Evolutionary conservation across 805 yeast species (phyloP).

Genomic region (Candida manassasensis): DNA sequence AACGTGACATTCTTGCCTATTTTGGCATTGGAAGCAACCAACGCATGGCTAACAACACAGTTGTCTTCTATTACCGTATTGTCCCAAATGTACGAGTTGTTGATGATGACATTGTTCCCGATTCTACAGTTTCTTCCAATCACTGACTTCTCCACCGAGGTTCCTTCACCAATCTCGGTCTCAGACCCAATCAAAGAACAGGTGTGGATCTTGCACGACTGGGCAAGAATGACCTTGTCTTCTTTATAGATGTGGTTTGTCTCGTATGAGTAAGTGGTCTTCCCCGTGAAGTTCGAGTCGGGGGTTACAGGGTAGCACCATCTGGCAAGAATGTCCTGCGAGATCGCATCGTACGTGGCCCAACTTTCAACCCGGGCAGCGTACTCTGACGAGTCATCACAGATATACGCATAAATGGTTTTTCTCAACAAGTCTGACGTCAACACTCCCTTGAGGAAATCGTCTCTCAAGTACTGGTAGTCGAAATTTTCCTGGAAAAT

Average conservation of each 20-base stretch:
- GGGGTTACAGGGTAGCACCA: slow-evolving; percentile 93
- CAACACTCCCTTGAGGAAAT: slow-evolving; percentile 86
- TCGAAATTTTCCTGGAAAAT: slow-evolving; percentile 96
- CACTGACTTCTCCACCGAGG: slow-evolving; percentile 62
- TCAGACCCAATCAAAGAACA: slow-evolving; percentile 79
- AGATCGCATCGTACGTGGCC: slow-evolving; percentile 87
- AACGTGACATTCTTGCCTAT: slow-evolving; percentile 51
- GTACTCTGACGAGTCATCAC: slow-evolving; percentile 64
- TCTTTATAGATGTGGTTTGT: slow-evolving; percentile 87
- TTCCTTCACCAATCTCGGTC: slow-evolving; percentile 71
- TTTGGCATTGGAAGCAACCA: slow-evolving; percentile 62
- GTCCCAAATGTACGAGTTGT: slow-evolving; percentile 85
- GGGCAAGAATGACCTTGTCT: slow-evolving; percentile 82
- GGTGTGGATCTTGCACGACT: slow-evolving; percentile 80
- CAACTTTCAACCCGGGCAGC: slow-evolving; percentile 95
- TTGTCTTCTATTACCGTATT: slow-evolving; percentile 68
- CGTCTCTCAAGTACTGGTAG: slow-evolving; percentile 79
- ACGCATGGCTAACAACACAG: slow-evolving; percentile 52
- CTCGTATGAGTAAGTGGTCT: slow-evolving; percentile 74
- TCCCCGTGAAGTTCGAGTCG: slow-evolving; percentile 70
- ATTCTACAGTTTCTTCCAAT: slow-evolving; percentile 84
- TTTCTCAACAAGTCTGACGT: slow-evolving; percentile 87
- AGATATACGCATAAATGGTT: slow-evolving; percentile 82
- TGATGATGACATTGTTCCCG: slow-evolving; percentile 69
- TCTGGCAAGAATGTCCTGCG: slow-evolving; percentile 84